Percentiles rank a stretch among this genome's conserved stretches.
Evolutionary conservation across 2,329 filamentous ascomycete species (phyloP).

Genomic region (Raffaelea albimanens): DNA sequence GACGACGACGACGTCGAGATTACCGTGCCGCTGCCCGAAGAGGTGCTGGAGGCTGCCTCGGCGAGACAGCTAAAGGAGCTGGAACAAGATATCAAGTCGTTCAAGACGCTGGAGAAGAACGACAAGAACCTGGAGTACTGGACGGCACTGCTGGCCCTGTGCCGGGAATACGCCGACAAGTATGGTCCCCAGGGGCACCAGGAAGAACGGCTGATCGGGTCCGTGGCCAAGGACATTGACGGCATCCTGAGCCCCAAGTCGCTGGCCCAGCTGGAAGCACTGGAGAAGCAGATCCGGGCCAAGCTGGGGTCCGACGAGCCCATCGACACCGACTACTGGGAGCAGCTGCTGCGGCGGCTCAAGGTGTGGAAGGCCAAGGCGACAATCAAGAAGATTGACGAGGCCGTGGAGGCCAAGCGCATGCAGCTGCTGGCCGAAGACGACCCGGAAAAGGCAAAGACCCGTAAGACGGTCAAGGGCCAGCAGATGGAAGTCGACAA

Average conservation of each 20-base stretch:
- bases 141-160: constrained; percentile 81
- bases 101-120: constrained; percentile 72
- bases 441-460: constrained; percentile 57
- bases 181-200: constrained; percentile 18
- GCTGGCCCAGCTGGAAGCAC: constrained; percentile 71
- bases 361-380: constrained; percentile 88
- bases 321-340: constrained; percentile 97
- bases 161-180: constrained; percentile 20
- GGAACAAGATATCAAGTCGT: constrained; percentile 72
- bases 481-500: background rate
- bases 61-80: constrained; percentile 62
- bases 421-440: constrained; percentile 56
- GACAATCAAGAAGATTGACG: constrained; percentile 67
- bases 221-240: constrained; percentile 82
- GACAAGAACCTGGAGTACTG: constrained; percentile 77
- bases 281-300: constrained; percentile 77
- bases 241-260: constrained; percentile 77
- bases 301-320: constrained; percentile 85
- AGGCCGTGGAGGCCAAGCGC: constrained; percentile 63
- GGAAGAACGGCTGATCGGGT: constrained; percentile 68
- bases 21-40: constrained; percentile 68
- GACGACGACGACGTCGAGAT: constrained; percentile 64
- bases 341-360: constrained; percentile 76
- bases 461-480: constrained; percentile 23
- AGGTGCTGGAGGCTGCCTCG: constrained; percentile 63